phyloP scores from a whole-genome alignment of 805 yeast species.

The Brettanomyces anomalus region DNA sequence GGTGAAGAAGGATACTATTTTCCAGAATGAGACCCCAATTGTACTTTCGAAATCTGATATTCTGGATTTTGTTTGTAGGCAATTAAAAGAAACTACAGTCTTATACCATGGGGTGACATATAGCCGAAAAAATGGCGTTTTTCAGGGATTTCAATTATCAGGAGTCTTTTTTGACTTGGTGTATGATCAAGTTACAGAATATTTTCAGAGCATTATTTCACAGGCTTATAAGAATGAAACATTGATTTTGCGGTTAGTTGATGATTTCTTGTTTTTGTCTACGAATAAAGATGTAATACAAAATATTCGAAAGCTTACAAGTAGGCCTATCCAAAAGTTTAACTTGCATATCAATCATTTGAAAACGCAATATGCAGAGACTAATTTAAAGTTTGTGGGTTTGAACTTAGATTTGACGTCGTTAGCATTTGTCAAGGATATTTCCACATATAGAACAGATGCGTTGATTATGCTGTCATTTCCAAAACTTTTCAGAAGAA shows the following conservation, averaged over 20 bases:
- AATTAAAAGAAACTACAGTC: conserved; percentile 43
- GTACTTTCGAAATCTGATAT: conserved; percentile 35
- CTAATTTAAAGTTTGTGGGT: conserved; percentile 33
- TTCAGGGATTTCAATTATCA: conserved; percentile 79
- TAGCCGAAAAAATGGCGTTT: conserved; percentile 59
- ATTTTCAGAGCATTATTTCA: conserved; percentile 10
- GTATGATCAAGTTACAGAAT: conserved; percentile 50
- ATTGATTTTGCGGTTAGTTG: conserved; percentile 59
- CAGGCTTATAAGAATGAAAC: conserved; percentile 10
- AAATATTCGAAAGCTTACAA: conserved; percentile 21
- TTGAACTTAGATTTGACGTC: conserved; percentile 25
- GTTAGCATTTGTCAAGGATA: conserved; percentile 28
- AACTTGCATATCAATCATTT: conserved; percentile 31
- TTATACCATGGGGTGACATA: conserved; percentile 29
- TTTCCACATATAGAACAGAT: conserved; percentile 7
- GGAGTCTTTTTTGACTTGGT: conserved; percentile 65
- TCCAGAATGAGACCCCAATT: conserved; percentile 11
- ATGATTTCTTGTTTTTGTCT: conserved; percentile 74
- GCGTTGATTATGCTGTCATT: conserved; percentile 8
- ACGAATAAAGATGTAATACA: conserved; percentile 26
- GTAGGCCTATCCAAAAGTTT: conserved; percentile 32
- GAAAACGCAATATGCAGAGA: conserved; percentile 26
- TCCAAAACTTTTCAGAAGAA: conserved; percentile 12
- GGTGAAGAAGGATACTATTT: not conserved
- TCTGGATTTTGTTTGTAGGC: conserved; percentile 36